These are phyloP conservation scores for Entomophthora muscae DNA, from an alignment of 371 early-diverging fungal species.

Conservation along the genomic window DNA sequence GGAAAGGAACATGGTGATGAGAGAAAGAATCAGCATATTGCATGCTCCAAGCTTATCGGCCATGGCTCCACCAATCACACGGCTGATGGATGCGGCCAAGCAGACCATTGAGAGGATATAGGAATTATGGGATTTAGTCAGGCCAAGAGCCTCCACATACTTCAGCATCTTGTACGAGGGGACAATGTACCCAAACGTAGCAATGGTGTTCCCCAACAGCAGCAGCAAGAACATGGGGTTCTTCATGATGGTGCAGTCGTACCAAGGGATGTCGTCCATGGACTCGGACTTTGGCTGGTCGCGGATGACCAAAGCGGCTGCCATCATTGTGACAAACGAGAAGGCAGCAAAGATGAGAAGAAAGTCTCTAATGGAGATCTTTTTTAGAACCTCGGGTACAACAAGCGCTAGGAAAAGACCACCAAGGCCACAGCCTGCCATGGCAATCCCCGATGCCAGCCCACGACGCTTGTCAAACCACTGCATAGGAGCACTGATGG, in stretches of 20 bases:
- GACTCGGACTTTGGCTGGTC: neutral
- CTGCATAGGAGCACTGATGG: conserved; percentile 39
- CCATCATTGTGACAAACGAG: neutral
- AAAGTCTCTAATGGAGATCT: neutral
- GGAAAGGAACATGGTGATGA: neutral
- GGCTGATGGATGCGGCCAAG: neutral
- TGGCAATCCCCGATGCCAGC: conserved; percentile 51
- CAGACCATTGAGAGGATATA: neutral
- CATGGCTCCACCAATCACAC: neutral
- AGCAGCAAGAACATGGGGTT: neutral
- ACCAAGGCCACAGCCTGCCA: conserved; percentile 60
- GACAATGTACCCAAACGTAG: neutral
- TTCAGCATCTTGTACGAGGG: neutral
- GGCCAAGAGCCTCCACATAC: neutral
- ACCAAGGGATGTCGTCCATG: neutral
- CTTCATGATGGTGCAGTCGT: neutral
- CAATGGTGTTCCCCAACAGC: neutral
- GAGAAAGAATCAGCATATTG: neutral
- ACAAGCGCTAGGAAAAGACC: conserved; percentile 51
- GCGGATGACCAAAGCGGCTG: neutral
- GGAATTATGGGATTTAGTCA: neutral
- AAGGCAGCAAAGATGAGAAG: neutral
- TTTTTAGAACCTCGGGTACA: conserved; percentile 17
- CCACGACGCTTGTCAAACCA: conserved; percentile 57
- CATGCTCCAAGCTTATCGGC: neutral